Evolutionary conservation across 1,284 basidiomycete genomes (phyloP), one percentile per base, ranked within the genome.

Genomic region (Irpex rosettiformis): DNA sequence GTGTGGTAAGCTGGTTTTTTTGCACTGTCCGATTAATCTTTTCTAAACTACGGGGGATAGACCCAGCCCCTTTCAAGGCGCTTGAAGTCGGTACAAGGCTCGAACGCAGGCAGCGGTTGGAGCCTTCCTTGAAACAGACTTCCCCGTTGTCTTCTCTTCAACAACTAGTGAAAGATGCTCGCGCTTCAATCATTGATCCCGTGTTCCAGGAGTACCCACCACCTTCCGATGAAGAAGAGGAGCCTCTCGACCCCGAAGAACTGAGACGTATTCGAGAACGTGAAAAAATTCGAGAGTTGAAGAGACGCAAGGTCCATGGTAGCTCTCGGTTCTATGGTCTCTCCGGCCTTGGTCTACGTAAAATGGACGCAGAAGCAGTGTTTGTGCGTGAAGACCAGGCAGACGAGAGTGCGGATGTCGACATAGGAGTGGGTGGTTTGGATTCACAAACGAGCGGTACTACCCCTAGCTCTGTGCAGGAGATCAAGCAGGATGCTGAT

Each of bases 401-500:
- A 37, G 85, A 87, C 58, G 84, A 88, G 67, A 85, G 77, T 61
- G 76, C 72, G 45, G 81, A 84, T 48, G 82, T 86, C 10, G 83
- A 87, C 62, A 77, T 86, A 28, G 72, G 65, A 22, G 55, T 65
- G 29, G 63, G 53, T 28, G 65, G 59, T 11, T 25, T 52, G n/a
- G 52, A 16, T n/a, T 16, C 21, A n/a, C 30, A 13, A 25, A 28
- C n/a, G 18, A n/a, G 48, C 61, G 13, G 63, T 64, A 10, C 62
- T 62, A 27, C 56, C 43, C 8, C 42, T 40, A 18, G 27, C n/a
- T 45, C 58, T 52, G 25, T 55, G 51, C 16, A 29, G 24, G 29
- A 13, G 24, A 6, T 51, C 21, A 51, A 29, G 48, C 11, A 8
- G 24, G 48, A 25, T 13, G 7, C 22, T 42, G 37, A 53, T 27